Base-by-base conservation (phyloP, 1,139 yeast species). In the Saccharomyces hybrid region DNA sequence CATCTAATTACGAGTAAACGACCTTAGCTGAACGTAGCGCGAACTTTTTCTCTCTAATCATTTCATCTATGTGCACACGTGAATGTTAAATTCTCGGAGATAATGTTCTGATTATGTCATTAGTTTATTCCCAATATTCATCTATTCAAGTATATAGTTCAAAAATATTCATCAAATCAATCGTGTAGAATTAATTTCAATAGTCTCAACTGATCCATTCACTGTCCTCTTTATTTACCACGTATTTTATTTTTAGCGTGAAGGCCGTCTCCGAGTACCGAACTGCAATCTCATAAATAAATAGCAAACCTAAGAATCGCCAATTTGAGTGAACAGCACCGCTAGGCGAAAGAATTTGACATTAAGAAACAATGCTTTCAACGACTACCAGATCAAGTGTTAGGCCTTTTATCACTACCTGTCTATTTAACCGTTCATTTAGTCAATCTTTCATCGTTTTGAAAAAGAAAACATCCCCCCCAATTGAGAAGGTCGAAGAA, bases 1-100 rank as follows among this genome's bases (percentile, higher is more conserved):
- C 91, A 57, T 84, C 90, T 41, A 86, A 86, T 58, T 71, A 67
- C 57, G 68, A 65, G 26, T 65, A 59, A 55, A 9, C 20, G 6
- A 31, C 20, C 42, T 5, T 34, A 14, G 13, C 20, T 7, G 20
- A 14, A 34, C 6, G 9, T n/a, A 34, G 20, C 9, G 13, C 42
- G 11, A 34, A 16, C 14, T 6, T n/a, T n/a, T n/a, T n/a, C n/a
- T n/a, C n/a, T n/a, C n/a, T 16, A 14, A 34, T 34, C 42, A 34
- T 34, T 16, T 34, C 7, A 34, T 34, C 7, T 34, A 14, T 34
- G 20, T 7, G 9, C 42, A 6, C 42, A 34, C 9, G 42, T 34
- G 9, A 34, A 34, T 34, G 42, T 34, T 14, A 34, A 14, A 34
- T 8, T 34, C 7, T 34, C 23, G 11, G 9, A 34, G 5, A 14